These are phyloP conservation scores for Candida boleticola DNA, from an alignment of 805 yeast species.

Conservation along the genomic window DNA sequence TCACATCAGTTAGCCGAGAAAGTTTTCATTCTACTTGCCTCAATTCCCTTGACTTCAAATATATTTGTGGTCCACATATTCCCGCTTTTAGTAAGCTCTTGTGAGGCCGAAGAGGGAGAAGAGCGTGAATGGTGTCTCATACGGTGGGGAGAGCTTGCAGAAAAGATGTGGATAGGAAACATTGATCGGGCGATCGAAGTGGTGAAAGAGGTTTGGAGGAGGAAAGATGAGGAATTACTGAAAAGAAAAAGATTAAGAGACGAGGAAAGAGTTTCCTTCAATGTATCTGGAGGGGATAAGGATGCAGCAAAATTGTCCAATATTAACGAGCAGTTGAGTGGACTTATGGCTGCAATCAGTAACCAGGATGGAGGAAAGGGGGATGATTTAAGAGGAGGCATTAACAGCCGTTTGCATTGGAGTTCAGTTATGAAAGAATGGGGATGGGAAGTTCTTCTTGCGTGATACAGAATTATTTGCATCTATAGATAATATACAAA, in stretches of 20 bases:
- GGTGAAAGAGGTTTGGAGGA: conserved; percentile 68
- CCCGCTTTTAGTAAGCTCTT: conserved; percentile 62
- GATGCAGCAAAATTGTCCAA: conserved; percentile 17
- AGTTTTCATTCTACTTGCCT: conserved; percentile 56
- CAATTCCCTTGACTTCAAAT: conserved; percentile 58
- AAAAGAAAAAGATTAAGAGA: conserved; percentile 18
- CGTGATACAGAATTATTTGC: too few species aligned
- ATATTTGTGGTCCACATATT: conserved; percentile 60
- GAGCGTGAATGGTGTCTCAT: conserved; percentile 61
- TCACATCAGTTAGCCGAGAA: conserved; percentile 59
- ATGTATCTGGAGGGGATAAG: conserved; percentile 7
- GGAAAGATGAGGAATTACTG: conserved; percentile 46
- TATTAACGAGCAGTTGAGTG: conserved; percentile 35
- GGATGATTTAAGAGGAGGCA: conserved; percentile 35
- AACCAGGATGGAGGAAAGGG: conserved; percentile 26
- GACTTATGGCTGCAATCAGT: conserved; percentile 39
- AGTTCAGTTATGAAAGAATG: conserved; percentile 68
- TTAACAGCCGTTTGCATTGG: conserved; percentile 61
- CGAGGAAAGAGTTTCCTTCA: conserved; percentile 2
- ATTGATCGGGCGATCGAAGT: conserved; percentile 66
- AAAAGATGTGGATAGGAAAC: conserved; percentile 63
- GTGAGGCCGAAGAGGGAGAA: conserved; percentile 59
- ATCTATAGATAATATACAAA: background rate
- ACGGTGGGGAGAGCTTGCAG: conserved; percentile 54
- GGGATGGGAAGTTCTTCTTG: conserved; percentile 72